phyloP scores from a whole-genome alignment of 345 rosid genomes.

The Populus pruinosa region DNA sequence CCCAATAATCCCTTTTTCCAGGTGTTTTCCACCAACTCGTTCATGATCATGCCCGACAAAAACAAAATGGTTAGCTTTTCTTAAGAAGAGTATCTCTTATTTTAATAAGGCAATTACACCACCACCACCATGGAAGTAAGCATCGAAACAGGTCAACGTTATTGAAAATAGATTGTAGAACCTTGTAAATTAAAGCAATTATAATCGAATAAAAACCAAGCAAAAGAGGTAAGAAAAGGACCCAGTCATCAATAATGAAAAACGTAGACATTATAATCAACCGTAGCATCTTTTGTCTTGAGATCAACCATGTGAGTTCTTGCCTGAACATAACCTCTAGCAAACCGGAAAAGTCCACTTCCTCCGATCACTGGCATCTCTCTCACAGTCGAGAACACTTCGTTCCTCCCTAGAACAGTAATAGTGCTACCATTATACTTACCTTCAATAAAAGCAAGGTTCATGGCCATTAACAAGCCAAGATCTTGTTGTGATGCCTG shows the following conservation, averaged over 20 bases:
- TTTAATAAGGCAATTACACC: neutral
- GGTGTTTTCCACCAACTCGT: too few species aligned
- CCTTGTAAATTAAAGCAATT: neutral
- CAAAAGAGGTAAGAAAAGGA: neutral
- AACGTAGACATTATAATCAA: constrained; percentile 6
- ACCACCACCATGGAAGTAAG: neutral
- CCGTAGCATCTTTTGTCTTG: constrained; percentile 2
- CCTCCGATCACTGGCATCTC: constrained; percentile 83
- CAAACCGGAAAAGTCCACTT: constrained; percentile 74
- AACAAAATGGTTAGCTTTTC: too few species aligned
- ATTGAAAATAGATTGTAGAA: neutral
- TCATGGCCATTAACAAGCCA: constrained; percentile 65
- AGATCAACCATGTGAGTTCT: constrained; percentile 39
- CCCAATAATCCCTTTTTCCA: too few species aligned
- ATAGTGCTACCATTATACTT: constrained; percentile 68
- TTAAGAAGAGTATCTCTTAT: too few species aligned
- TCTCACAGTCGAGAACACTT: constrained; percentile 43
- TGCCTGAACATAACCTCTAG: constrained; percentile 64
- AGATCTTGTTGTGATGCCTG: constrained; percentile 49
- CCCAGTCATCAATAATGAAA: constrained; percentile 9
- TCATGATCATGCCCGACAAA: too few species aligned
- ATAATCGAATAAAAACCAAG: neutral
- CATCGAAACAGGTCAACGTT: neutral
- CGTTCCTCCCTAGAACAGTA: constrained; percentile 62
- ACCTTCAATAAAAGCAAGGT: constrained; percentile 60